Base-by-base conservation (phyloP, 768 basidiomycete genomes). In the Vararia minispora region DNA sequence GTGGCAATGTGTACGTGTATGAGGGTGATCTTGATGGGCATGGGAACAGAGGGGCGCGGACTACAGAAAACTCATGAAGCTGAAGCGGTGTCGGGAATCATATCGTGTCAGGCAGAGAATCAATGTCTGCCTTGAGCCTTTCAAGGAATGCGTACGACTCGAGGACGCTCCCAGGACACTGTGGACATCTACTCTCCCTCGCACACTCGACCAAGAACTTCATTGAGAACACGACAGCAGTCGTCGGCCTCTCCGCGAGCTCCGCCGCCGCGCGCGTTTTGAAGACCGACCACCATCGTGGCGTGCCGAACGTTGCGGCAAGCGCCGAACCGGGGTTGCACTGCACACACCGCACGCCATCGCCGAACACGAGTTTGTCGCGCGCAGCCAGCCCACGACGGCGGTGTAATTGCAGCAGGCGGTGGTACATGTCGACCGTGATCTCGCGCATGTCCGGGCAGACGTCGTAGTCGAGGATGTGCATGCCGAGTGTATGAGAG, bases 211-310 rank as follows among this genome's bases (percentile, higher is more conserved):
- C 69, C 33, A 84, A 49, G 53, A 80, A 84, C 23, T 66, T 58
- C 54, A 78, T 60, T 25, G 65, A 63, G 51, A 84, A 82, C 26
- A 85, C 67, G 31, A 68, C 61, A 18, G 70, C 70, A 13, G 75
- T 68, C 39, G 71, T 69, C 27, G 79, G 79, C 29, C 76, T 61
- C 33, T 53, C 50, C 18, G 58, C 56, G 40, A 85, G 57, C 51
- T 84, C 82, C 51, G 69, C 67, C 49, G 51, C 68, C 26, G 79
- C 81, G 40, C 60, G 51, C 52, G 52, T 65, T 53, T 71, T 67
- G 48, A 72, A 86, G 43, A 72, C 71, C 16, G 53, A 52, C 81
- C 80, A 85, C 82, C 80, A 84, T 54, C 67, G 69, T 16, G 83
- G 82, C 5, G 65, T 63, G 5, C 61, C 60, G 41, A 71, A 60